Conservation (phyloP, 768 basidiomycete genomes). For the Mycena latifolia region DNA sequence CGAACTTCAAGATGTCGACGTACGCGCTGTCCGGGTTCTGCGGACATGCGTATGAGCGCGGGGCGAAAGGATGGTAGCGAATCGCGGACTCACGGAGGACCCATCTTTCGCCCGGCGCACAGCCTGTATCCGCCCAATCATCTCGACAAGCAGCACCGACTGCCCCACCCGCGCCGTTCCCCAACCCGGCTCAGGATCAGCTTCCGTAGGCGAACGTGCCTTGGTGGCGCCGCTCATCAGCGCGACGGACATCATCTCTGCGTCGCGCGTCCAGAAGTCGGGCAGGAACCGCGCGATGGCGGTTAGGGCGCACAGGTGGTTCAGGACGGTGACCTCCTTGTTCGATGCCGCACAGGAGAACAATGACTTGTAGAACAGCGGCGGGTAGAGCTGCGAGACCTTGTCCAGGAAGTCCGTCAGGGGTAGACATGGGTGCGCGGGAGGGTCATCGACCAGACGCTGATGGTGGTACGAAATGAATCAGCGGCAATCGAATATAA, state of each 20-base stretch:
- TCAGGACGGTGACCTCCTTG: constrained; percentile 70
- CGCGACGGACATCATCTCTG: constrained; percentile 82
- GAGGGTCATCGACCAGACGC: constrained; percentile 69
- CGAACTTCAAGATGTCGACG: constrained; percentile 58
- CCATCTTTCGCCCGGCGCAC: constrained; percentile 58
- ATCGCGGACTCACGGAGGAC: constrained; percentile 46
- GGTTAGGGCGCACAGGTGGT: constrained; percentile 67
- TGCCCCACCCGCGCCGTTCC: constrained; percentile 72
- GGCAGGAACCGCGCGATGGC: constrained; percentile 66
- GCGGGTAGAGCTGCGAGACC: constrained; percentile 66
- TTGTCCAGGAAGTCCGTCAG: constrained; percentile 65
- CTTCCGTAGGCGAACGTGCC: constrained; percentile 29
- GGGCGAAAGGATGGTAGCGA: background rate
- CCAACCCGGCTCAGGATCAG: constrained; percentile 46
- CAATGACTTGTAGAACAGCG: constrained; percentile 78
- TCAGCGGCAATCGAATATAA: background rate
- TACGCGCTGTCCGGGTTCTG: constrained; percentile 48
- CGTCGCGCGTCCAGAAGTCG: constrained; percentile 75
- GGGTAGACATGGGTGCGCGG: constrained; percentile 57
- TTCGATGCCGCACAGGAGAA: constrained; percentile 76
- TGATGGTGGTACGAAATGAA: constrained; percentile 40
- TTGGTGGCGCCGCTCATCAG: constrained; percentile 68
- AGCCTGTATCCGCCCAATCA: constrained; percentile 65
- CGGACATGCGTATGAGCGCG: background rate
- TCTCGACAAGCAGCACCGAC: constrained; percentile 68